A percentile compares a stretch with the other conserved stretches of the same genome.
phyloP scores from a whole-genome alignment of 2,329 filamentous ascomycete species.

The Pseudohalonectria lignicola region DNA sequence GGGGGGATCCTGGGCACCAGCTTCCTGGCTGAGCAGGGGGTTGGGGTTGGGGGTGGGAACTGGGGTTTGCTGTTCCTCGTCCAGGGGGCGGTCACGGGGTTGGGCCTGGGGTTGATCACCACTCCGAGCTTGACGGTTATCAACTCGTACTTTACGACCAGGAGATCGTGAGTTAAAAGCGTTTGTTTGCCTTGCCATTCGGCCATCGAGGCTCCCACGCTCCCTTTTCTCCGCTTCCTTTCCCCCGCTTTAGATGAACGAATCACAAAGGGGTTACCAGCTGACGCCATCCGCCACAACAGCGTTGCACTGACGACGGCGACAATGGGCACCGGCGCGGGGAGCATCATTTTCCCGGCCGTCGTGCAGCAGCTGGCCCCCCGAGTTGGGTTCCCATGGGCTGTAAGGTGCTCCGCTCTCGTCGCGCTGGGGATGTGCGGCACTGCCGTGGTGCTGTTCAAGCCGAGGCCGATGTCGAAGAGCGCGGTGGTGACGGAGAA shows the following conservation, averaged over 20 bases:
- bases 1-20: constrained; percentile 37
- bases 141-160: constrained; percentile 46
- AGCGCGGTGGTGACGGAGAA: background rate
- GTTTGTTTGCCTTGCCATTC: too few relatives aligned
- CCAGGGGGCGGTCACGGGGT: constrained; percentile 42
- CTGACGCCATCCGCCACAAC: background rate
- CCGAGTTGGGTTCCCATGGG: constrained; percentile 53
- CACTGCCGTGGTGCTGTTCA: constrained; percentile 28
- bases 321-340: constrained; percentile 48
- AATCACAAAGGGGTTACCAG: too few relatives aligned
- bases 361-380: constrained; percentile 47
- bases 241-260: too few relatives aligned
- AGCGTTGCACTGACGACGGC: constrained; percentile 45
- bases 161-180: constrained; percentile 27
- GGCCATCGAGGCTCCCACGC: too few relatives aligned
- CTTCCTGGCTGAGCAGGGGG: constrained; percentile 40
- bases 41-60: too few relatives aligned
- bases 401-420: constrained; percentile 49
- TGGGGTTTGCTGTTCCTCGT: constrained; percentile 41
- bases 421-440: constrained; percentile 38
- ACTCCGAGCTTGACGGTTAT: constrained; percentile 40
- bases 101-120: constrained; percentile 44
- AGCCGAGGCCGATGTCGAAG: constrained; percentile 21
- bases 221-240: too few relatives aligned
- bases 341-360: constrained; percentile 53